Evolutionary conservation across 1,284 basidiomycete species (phyloP), one percentile per base, ranked within the genome.

Genomic region (Mycena citricolor): DNA sequence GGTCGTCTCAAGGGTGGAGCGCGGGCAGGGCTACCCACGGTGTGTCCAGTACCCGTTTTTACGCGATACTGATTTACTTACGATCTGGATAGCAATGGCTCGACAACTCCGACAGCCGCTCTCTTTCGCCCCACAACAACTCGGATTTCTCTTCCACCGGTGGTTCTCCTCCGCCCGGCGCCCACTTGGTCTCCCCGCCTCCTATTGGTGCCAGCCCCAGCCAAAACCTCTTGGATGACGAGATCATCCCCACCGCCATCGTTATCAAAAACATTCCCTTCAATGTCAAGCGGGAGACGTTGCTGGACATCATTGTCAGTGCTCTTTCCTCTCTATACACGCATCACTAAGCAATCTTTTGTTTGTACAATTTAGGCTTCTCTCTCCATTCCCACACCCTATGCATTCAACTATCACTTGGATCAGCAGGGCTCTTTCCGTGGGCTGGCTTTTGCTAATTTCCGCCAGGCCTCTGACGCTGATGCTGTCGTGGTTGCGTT

Each of bases 261-360:
- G 95, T 99, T 61, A 97, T 99, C 70, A 99, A 99, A 80, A 98
- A 98, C 76, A 99, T 98, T 69, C 95, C 94, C 49, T 98, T 99
- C 74, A 94, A 93, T 59, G 92, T 98, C 57, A 92, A 94, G 70
- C 85, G 90, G 61, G 94, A 99, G 70, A 93, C 93, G 46, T 79
- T 99, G 50, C 83, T 99, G 58, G 86, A 89, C 70, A 94, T 98
- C 64, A 99, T 99, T 66, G 92, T 94, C 55, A 54, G 86, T n/a
- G n/a, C n/a, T 78, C 37, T 35, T 53, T 50, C 38, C 29, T 37
- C 43, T 54, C 47, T 38, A 28, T 24, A 22, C 19, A n/a, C n/a
- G n/a, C n/a, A n/a, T n/a, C n/a, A n/a, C n/a, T n/a, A 40, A 16
- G 16, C 37, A 43, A 33, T 39, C 39, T 51, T 36, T n/a, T 51